phyloP scores from a whole-genome alignment of 2,329 filamentous ascomycete species.

The Cladophialophora bantiana region DNA sequence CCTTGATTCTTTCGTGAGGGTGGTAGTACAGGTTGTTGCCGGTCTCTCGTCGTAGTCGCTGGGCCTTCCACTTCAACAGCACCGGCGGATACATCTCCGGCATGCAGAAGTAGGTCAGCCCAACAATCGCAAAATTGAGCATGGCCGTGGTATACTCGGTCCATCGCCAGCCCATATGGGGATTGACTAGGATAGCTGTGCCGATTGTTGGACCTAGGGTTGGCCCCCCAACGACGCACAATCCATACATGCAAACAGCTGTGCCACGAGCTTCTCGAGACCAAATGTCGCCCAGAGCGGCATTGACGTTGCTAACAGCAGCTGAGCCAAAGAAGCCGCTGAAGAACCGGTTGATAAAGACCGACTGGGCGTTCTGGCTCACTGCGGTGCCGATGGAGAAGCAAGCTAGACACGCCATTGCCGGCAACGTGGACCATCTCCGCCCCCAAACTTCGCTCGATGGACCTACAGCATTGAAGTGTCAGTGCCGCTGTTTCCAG shows the following conservation, averaged over 20 bases:
- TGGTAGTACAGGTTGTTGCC: constrained; percentile 52
- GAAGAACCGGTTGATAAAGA: constrained; percentile 56
- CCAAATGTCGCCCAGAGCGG: constrained; percentile 55
- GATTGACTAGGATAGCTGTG: constrained; percentile 46
- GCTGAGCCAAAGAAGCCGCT: constrained; percentile 54
- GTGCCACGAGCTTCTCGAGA: constrained; percentile 48
- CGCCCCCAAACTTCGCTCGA: constrained; percentile 56
- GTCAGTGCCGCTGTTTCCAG: not conserved
- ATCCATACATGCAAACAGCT: constrained; percentile 50
- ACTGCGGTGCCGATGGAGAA: constrained; percentile 57
- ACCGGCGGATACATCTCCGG: constrained; percentile 52
- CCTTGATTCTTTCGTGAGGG: constrained; percentile 54
- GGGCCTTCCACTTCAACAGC: constrained; percentile 50
- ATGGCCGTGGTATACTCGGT: constrained; percentile 55
- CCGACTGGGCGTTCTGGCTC: constrained; percentile 46
- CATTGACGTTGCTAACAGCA: constrained; percentile 53
- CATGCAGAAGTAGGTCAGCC: constrained; percentile 44
- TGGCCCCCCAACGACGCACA: constrained; percentile 52
- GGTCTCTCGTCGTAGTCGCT: constrained; percentile 48
- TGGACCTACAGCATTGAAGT: constrained; percentile 41
- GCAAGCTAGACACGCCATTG: constrained; percentile 52
- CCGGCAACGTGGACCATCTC: constrained; percentile 53
- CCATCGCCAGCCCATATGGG: constrained; percentile 55
- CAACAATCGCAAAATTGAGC: constrained; percentile 45
- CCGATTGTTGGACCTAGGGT: constrained; percentile 54